Base-by-base conservation (phyloP, 2,329 filamentous ascomycete species). In the Sclerotinia spermophila region DNA sequence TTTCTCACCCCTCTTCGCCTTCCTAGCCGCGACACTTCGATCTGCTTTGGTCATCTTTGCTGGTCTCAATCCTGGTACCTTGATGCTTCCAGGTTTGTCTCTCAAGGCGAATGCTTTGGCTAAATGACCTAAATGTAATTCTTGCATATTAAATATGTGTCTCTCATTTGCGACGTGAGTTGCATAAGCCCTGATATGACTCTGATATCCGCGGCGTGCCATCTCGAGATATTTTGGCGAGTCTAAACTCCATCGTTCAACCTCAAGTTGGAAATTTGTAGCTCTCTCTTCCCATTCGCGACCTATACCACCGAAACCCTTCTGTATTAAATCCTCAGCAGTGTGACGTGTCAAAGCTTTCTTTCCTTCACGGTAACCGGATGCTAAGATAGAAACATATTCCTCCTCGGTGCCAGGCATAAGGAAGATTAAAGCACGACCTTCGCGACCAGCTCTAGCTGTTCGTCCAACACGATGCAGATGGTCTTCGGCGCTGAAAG, bases 401-500 rank as follows among this genome's bases (percentile, higher is more conserved):
- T 91, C 92, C 81, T 99, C 96, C 81, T 99, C 96, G 70, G 89
- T 89, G 24, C 96, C 96, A 0, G 96, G 96, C 71, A 94, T 89
- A 21, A 99, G 87, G 84, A 98, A 98, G 35, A 98, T 89, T 17
- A 92, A 86, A 0, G 96, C 94, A 70, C 94, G 90, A 40, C 96
- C 96, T 17, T 95, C 87, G 8, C 92, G 91, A 24, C 96, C 96
- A 1, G 96, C 93, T 84, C 96, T 92, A 5, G 96, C 96, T 17
- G 96, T 99, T 80, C 96, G 92, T 69, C 96, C 96, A 69, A 98
- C 93, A 70, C 96, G 91, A 82, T 99, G 96, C 11, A 97, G 86
- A 80, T 99, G 96, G 80, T 99, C 96, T 72, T 94, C 92, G 35
- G 93, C 90, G 79, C 92, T 93, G 81, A 98, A 98, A 3, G 96